phyloP scores from a whole-genome alignment of 1,139 yeast genomes.

The Taphrina confusa region DNA sequence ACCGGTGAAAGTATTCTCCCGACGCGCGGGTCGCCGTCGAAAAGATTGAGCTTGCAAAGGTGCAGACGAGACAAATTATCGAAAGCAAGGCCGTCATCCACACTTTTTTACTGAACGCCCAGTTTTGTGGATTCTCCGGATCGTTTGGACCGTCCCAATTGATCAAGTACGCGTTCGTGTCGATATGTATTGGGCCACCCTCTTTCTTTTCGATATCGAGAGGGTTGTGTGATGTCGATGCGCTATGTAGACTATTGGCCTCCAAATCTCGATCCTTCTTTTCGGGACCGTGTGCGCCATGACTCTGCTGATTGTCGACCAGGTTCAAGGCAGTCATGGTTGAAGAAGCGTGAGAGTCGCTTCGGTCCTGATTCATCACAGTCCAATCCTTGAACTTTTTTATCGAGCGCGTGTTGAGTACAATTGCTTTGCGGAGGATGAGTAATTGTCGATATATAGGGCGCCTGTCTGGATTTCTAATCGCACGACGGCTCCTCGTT shows the following conservation, averaged over 20 bases:
- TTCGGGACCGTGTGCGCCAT: no score
- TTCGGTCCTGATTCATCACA: no score
- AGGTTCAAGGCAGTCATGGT: no score
- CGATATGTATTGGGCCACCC: not conserved
- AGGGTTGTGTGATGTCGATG: not conserved
- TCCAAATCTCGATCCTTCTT: not conserved
- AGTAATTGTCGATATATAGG: no score
- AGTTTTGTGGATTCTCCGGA: conserved; percentile 54
- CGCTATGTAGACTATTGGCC: not conserved
- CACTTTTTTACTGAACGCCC: conserved; percentile 48
- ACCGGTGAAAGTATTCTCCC: conserved; percentile 44
- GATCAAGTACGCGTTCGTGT: conserved; percentile 49
- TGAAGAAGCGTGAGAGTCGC: conserved; percentile 5
- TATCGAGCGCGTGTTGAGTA: no score
- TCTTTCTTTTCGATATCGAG: not conserved
- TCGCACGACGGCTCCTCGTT: no score
- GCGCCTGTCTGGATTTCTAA: no score
- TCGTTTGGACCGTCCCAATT: conserved; percentile 56
- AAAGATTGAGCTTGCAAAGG: conserved; percentile 53
- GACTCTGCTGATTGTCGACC: not conserved
- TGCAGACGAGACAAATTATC: conserved; percentile 47
- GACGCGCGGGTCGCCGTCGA: conserved; percentile 47
- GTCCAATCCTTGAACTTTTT: no score
- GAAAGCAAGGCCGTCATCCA: conserved; percentile 46
- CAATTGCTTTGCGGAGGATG: no score